phyloP scores from a whole-genome alignment of 495 filamentous ascomycete species.

The Daldinia vernicosa region DNA sequence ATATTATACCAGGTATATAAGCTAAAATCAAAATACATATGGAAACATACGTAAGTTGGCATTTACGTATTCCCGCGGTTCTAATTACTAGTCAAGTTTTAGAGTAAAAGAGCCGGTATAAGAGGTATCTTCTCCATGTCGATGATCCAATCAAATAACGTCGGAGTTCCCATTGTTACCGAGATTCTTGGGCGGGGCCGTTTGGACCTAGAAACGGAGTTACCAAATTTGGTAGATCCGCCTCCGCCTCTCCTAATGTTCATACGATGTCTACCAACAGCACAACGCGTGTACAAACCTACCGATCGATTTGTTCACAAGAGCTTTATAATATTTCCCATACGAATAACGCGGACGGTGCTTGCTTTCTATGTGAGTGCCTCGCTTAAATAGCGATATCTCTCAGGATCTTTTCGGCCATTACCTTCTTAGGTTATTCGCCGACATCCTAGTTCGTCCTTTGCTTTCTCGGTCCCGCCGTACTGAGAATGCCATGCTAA shows the following conservation, averaged over 20 bases:
- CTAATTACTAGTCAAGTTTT: background rate
- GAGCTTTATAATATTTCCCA: background rate
- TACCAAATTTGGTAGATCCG: conserved; percentile 34
- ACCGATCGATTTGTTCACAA: background rate
- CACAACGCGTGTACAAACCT: background rate
- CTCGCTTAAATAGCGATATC: background rate
- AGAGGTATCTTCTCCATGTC: background rate
- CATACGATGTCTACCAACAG: conserved; percentile 3
- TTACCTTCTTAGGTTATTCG: background rate
- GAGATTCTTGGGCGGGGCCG: background rate
- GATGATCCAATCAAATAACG: background rate
- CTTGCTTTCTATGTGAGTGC: background rate
- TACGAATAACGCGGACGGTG: background rate
- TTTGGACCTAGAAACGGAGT: conserved; percentile 10
- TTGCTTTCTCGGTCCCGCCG: background rate
- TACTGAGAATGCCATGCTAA: conserved; percentile 10
- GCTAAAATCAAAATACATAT: background rate
- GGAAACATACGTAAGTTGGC: background rate
- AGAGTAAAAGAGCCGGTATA: background rate
- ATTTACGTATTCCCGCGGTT: background rate
- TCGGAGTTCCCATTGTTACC: background rate
- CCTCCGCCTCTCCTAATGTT: background rate
- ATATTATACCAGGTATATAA: background rate
- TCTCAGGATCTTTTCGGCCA: background rate
- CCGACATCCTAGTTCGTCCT: background rate